Conservation (phyloP, 2,329 filamentous ascomycete species). For the Botrytis tulipae region DNA sequence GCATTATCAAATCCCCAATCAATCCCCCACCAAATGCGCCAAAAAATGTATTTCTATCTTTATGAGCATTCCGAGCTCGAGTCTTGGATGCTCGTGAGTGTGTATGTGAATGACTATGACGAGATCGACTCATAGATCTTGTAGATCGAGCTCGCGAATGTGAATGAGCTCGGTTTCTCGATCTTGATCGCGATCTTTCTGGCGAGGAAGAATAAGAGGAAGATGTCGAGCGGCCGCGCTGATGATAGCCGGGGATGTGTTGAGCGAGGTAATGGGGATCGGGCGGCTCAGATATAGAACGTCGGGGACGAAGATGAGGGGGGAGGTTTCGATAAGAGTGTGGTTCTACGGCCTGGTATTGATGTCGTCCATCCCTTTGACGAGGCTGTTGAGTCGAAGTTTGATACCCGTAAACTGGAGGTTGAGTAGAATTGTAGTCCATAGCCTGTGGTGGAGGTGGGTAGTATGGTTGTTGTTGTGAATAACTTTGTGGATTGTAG, state of each 20-base stretch:
- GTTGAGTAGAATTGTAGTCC: neutral
- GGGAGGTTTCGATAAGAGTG: neutral
- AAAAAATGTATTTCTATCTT: slow-evolving; percentile 28
- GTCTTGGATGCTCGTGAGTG: slow-evolving; percentile 16
- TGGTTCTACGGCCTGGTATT: neutral
- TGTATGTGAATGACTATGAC: neutral
- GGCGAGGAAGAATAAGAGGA: slow-evolving; percentile 1
- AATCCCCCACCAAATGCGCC: slow-evolving; percentile 29
- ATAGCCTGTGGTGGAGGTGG: neutral
- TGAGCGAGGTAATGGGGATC: slow-evolving; percentile 16
- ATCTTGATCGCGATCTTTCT: slow-evolving; percentile 1
- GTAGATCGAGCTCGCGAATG: neutral
- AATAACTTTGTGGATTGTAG: neutral
- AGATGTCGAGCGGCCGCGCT: neutral
- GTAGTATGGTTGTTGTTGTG: neutral
- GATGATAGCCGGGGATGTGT: slow-evolving; percentile 18
- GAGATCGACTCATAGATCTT: neutral
- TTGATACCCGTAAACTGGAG: neutral
- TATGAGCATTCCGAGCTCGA: slow-evolving; percentile 6
- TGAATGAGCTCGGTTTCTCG: neutral
- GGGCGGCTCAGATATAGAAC: slow-evolving; percentile 29
- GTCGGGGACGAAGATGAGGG: slow-evolving; percentile 20
- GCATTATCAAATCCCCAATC: slow-evolving; percentile 31
- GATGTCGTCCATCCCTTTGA: neutral
- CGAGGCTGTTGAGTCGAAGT: neutral